These are phyloP conservation scores for Hericium rajendrae DNA, from an alignment of 768 basidiomycete genomes.

Conservation along the genomic window DNA sequence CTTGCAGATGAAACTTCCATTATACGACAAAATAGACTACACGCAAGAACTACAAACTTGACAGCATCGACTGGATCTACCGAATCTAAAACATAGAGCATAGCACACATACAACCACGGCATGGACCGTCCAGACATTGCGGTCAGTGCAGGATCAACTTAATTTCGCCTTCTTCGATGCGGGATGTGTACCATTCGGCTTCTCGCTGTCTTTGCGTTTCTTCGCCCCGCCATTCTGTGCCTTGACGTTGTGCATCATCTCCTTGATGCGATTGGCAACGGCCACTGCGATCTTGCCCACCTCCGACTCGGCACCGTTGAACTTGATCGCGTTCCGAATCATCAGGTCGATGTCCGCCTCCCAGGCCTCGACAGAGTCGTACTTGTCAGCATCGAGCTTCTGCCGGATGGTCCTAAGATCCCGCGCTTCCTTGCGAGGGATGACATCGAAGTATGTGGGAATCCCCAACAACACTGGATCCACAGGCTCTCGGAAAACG, in stretches of 20 bases:
- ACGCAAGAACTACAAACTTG: not conserved
- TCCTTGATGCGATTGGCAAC: conserved; percentile 46
- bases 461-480: conserved; percentile 72
- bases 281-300: conserved; percentile 50
- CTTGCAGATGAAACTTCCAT: not conserved
- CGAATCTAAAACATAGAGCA: not conserved
- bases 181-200: conserved; percentile 41
- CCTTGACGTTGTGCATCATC: conserved; percentile 27
- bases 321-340: conserved; percentile 80
- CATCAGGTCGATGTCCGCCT: conserved; percentile 85
- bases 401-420: conserved; percentile 70
- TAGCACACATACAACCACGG: not conserved
- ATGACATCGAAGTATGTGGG: conserved; percentile 87
- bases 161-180: conserved; percentile 58
- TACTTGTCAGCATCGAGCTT: conserved; percentile 82
- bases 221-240: conserved; percentile 33
- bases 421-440: conserved; percentile 76
- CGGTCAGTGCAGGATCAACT: conserved; percentile 25
- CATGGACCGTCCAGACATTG: not conserved
- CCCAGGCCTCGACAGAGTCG: conserved; percentile 65
- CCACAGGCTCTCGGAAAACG: conserved; percentile 80
- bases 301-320: conserved; percentile 75
- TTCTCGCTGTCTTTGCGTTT: conserved; percentile 72
- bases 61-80: not conserved
- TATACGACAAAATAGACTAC: not conserved